phyloP scores from a whole-genome alignment of 495 filamentous ascomycete species.

The Tuber indicum region DNA sequence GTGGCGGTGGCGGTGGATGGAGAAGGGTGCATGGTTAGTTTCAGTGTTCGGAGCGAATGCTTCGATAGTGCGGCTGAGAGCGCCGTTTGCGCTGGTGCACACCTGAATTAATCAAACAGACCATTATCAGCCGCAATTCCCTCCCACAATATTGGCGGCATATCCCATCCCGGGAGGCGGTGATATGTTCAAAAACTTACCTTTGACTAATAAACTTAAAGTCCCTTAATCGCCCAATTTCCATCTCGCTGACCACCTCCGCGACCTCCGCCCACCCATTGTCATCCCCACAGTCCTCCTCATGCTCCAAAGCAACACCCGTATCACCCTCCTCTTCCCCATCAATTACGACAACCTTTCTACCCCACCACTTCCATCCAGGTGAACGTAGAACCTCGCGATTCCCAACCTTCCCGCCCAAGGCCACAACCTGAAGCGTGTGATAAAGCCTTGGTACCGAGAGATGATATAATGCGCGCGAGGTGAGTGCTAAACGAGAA shows the following conservation, averaged over 20 bases:
- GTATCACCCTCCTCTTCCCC: background rate
- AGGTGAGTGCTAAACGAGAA: background rate
- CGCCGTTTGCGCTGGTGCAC: background rate
- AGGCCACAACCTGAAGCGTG: background rate
- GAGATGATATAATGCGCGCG: background rate
- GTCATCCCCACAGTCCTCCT: background rate
- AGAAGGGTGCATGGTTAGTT: background rate
- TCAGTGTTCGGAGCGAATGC: background rate
- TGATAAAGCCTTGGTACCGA: background rate
- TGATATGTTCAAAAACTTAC: background rate
- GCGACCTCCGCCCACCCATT: background rate
- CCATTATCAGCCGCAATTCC: background rate
- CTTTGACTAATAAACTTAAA: background rate
- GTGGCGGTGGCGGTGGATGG: background rate
- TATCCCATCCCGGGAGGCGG: background rate
- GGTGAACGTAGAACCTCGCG: background rate
- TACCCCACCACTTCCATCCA: slow-evolving; percentile 1
- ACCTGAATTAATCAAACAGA: background rate
- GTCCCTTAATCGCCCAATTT: background rate
- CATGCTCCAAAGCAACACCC: background rate
- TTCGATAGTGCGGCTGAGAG: background rate
- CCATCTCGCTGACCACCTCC: background rate
- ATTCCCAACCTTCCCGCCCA: background rate
- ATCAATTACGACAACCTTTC: background rate
- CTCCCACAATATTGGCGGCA: background rate